Evolutionary conservation across 805 yeast genomes (phyloP).

Genomic region (Teunomyces panamensis): DNA sequence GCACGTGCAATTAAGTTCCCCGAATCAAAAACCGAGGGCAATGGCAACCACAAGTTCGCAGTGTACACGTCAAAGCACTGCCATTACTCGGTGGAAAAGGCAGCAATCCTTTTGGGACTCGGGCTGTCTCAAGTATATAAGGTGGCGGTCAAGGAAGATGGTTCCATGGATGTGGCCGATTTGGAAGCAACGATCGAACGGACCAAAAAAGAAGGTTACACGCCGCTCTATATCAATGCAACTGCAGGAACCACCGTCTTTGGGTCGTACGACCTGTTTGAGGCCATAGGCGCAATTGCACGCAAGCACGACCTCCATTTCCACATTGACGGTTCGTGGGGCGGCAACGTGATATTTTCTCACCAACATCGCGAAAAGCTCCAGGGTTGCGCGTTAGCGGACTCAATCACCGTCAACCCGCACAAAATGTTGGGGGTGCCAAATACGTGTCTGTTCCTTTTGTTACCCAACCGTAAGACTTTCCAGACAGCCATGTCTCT

Average conservation of each 20-base stretch:
- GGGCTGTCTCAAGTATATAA: constrained; percentile 64
- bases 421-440: constrained; percentile 92
- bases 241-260: constrained; percentile 90
- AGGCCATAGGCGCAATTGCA: constrained; percentile 52
- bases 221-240: constrained; percentile 74
- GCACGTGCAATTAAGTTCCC: constrained; percentile 69
- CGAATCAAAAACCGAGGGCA: constrained; percentile 65
- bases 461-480: constrained; percentile 62
- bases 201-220: constrained; percentile 51
- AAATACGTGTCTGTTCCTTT: constrained; percentile 66
- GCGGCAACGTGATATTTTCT: constrained; percentile 78
- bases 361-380: constrained; percentile 46
- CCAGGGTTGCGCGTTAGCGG: constrained; percentile 62
- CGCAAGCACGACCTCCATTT: constrained; percentile 62
- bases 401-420: constrained; percentile 78
- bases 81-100: constrained; percentile 78
- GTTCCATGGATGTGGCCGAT: constrained; percentile 51
- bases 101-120: constrained; percentile 72
- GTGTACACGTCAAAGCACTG: constrained; percentile 69
- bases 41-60: constrained; percentile 53
- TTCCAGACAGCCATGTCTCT: constrained; percentile 75
- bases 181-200: constrained; percentile 45
- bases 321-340: constrained; percentile 91
- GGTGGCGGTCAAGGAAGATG: constrained; percentile 54
- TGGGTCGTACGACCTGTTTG: constrained; percentile 76